Evolutionary conservation across 1,139 yeast species (phyloP), one percentile per base, ranked within the genome.

Genomic region (Lodderomyces parapsilosis): DNA sequence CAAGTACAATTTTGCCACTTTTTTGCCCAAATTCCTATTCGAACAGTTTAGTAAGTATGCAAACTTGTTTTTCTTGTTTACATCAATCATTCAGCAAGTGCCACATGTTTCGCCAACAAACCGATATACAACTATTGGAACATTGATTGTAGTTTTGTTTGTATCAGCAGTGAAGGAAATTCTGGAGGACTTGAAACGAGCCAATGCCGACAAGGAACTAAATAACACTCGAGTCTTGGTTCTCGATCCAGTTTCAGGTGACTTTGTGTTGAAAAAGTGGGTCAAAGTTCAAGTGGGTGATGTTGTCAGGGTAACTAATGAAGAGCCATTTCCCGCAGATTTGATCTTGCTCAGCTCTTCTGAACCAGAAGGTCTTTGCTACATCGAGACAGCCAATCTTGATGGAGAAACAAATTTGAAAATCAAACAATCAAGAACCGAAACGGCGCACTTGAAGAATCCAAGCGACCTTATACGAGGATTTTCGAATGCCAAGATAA

Each of bases 31-130:
- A 61, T 94, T 94, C 59, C 66, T 94, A 51, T 89, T 91, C 57
- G 99, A 94, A 66, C 99, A 94, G 64, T 94, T 94, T 64, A 87
- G 97, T 49, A 94, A 93, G 62, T 94, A 94, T 62, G 98, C 99
- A 22, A 94, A 94, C 60, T 71, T 94, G 62, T 94, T 94, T 65
- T 94, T 94, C 63, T 68, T 94, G 43, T 88, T 89, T 69, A 94
- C 99, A 0, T 86, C 98, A 3, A 76, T 81, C 35, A 93, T 94
- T 53, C 99, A 94, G 68, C 99, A 94, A 62, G 98, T 94, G 11
- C 99, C 99, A 4, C 80, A 85, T 52, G 98, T 93, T 3, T 84
- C 97, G 0, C 99, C 99, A 4, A 94, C 99, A 0, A 94, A 93
- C 64, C 72, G 97, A 65, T 94, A 83, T 59, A 94, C 99, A 6